phyloP scores from a whole-genome alignment of 1,284 basidiomycete species.

The Boletus sp. region DNA sequence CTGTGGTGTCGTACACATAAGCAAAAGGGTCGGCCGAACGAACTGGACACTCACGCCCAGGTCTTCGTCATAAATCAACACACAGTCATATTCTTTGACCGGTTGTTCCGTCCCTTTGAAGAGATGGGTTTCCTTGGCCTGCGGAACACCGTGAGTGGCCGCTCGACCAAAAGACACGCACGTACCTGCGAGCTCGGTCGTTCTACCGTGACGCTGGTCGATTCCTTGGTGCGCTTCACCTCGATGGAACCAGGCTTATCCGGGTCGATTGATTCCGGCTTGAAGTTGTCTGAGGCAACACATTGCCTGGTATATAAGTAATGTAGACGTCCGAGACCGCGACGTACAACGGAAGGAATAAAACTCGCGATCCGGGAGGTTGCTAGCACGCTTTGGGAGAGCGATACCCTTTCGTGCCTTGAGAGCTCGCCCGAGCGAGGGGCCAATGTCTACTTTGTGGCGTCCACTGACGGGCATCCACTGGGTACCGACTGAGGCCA shows the following conservation, averaged over 20 bases:
- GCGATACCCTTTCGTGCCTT: constrained; percentile 54
- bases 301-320: constrained; percentile 5
- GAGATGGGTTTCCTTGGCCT: constrained; percentile 54
- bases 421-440: constrained; percentile 53
- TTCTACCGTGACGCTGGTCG: constrained; percentile 52
- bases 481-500: constrained; percentile 41
- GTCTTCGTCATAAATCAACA: constrained; percentile 73
- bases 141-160: constrained; percentile 7
- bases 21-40: background rate
- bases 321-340: constrained; percentile 1
- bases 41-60: constrained; percentile 46
- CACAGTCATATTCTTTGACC: constrained; percentile 66
- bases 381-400: constrained; percentile 39
- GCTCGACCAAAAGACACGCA: background rate
- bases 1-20: constrained; percentile 35
- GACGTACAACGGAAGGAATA: constrained; percentile 68
- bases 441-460: constrained; percentile 52
- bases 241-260: constrained; percentile 61
- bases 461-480: constrained; percentile 57
- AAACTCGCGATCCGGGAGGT: constrained; percentile 58
- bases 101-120: constrained; percentile 55
- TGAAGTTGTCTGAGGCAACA: constrained; percentile 58
- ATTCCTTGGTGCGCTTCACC: constrained; percentile 48
- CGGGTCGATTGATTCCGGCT: constrained; percentile 62
- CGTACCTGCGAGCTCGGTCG: constrained; percentile 58